Percentiles rank a stretch among this genome's conserved stretches.
phyloP scores from a whole-genome alignment of 306 rosid species.

The Quercus variabilis region DNA sequence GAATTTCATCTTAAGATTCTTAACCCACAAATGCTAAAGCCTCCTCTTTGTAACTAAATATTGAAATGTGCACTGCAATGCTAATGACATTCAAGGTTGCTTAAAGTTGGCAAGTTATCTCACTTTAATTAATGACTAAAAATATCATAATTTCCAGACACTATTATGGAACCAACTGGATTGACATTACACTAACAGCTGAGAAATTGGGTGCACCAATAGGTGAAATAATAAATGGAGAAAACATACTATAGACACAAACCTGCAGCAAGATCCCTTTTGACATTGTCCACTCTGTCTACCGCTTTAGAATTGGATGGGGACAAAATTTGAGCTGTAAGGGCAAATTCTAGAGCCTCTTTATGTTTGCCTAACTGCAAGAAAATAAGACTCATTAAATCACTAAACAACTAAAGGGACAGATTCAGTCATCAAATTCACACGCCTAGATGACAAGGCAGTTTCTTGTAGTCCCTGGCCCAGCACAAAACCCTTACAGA shows the following conservation, averaged over 20 bases:
- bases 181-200: neutral
- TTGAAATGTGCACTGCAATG: neutral
- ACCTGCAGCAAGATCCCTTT: conserved; percentile 85
- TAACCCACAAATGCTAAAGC: neutral
- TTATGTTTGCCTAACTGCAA: conserved; percentile 79
- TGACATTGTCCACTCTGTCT: conserved; percentile 66
- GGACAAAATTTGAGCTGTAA: conserved; percentile 59
- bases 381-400: conserved; percentile 18
- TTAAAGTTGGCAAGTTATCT: neutral
- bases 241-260: conserved; percentile 21
- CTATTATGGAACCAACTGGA: neutral
- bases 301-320: conserved; percentile 65
- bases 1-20: no score
- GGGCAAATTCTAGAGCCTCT: conserved; percentile 84
- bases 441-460: conserved; percentile 5
- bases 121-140: neutral
- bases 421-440: conserved; percentile 7
- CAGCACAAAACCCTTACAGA: neutral
- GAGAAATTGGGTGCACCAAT: neutral
- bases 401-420: conserved; percentile 8
- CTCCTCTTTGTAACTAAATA: neutral
- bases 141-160: neutral
- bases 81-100: neutral
- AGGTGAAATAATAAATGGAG: neutral
- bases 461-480: neutral